Conservation (phyloP, 805 yeast genomes). For the Metschnikowia gelsemii region DNA sequence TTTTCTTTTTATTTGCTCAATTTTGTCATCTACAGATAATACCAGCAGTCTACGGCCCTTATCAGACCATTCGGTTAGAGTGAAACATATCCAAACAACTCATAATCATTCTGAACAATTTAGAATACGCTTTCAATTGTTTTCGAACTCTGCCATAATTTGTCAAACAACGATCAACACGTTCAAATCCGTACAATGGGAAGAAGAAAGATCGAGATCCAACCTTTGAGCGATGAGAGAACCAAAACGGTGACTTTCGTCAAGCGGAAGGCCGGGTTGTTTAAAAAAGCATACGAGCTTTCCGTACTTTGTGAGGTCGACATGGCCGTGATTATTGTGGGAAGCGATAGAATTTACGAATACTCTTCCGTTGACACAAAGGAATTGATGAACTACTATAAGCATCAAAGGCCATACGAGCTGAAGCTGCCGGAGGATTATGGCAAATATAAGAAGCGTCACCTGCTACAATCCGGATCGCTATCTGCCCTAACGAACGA, state of each 20-base stretch:
- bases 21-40: too few species aligned
- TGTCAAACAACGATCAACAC: background rate
- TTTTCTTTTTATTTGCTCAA: too few species aligned
- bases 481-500: conserved; percentile 22
- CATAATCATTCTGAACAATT: too few species aligned
- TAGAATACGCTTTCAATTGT: too few species aligned
- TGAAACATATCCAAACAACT: too few species aligned
- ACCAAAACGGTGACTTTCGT: conserved; percentile 85
- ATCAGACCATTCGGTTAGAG: too few species aligned
- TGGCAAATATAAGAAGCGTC: conserved; percentile 54
- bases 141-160: too few species aligned
- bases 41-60: too few species aligned
- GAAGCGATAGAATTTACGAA: conserved; percentile 80
- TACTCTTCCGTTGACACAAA: conserved; percentile 69
- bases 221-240: conserved; percentile 87
- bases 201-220: conserved; percentile 90
- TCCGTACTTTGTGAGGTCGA: conserved; percentile 92
- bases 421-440: conserved; percentile 64
- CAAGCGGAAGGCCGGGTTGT: conserved; percentile 91
- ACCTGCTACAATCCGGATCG: conserved; percentile 22
- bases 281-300: conserved; percentile 82
- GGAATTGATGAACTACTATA: conserved; percentile 27
- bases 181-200: conserved; percentile 60
- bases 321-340: conserved; percentile 81
- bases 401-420: conserved; percentile 46